Base-by-base conservation (phyloP, 495 filamentous ascomycete species). In the Cercophora scortea region DNA sequence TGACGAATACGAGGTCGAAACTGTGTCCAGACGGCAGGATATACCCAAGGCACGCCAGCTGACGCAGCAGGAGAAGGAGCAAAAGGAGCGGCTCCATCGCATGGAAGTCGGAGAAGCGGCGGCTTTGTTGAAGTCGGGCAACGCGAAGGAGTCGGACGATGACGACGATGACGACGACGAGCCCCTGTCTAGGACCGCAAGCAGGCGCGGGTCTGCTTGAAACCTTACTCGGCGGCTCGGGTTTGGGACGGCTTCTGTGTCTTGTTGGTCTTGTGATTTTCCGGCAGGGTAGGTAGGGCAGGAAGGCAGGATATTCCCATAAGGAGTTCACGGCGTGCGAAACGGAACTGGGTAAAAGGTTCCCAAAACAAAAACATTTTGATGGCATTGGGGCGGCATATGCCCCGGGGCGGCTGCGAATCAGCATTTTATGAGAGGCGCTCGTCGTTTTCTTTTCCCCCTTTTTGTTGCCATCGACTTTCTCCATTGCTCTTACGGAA, bases 21-120 rank as follows among this genome's bases (percentile, higher is more conserved):
- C 61, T 6, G 61, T 68, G 8, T 53, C 74, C 2, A 73, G 66
- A 16, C 51, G 65, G 32, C 57, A 72, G 51, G 52, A 71, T 11
- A 15, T 65, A 17, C 35, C 35, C 7, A 42, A 45, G 19, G 58
- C 47, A 8, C 49, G 53, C 12, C 55, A 64, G 39, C 25, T 60
- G 38, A 42, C 55, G 4, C 54, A 47, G 12, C 55, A 65, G 13
- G 61, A 71, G 36, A 54, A 57, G 35, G 63, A 71, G 51, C 68
- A 70, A 59, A 78, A 78, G 69, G 59, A 76, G 51, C 71, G 70
- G 39, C 68, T 81, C 17, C 77, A 79, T 51, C 72, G 65, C 50
- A 81, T 81, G 77, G 78, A 81, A 55, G 62, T 71, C 13, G 73
- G 71, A 39, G 78, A 81, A 50, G 78, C 77, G 8, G 71, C 70